Conservation (phyloP, 805 yeast genomes). For the Lachancea thermotolerans region DNA sequence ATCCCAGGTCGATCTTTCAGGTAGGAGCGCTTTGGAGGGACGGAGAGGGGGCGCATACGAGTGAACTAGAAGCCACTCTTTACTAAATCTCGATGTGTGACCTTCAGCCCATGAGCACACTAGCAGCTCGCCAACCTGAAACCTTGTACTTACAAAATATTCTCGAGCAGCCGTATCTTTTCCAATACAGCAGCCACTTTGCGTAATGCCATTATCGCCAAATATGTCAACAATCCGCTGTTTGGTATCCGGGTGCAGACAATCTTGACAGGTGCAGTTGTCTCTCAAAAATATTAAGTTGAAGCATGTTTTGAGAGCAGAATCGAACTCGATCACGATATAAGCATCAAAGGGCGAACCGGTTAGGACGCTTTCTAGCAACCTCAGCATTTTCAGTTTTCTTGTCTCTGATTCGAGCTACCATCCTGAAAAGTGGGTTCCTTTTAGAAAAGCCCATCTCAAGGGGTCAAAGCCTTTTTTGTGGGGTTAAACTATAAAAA, state of each 20-base stretch:
- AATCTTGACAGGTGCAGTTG: conserved; percentile 6
- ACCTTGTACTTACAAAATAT: not conserved
- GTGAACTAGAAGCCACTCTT: conserved; percentile 9
- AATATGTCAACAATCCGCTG: conserved; percentile 51
- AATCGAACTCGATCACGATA: not conserved
- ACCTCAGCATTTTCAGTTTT: not conserved
- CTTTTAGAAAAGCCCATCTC: too few species aligned
- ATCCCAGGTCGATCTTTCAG: conserved; percentile 5
- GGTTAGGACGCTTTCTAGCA: not conserved
- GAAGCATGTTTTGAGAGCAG: conserved; percentile 1
- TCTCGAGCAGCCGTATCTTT: not conserved
- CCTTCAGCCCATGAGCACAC: conserved; percentile 7
- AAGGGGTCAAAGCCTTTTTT: too few species aligned
- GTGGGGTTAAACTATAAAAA: too few species aligned
- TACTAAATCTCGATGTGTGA: conserved; percentile 6
- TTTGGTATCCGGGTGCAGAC: conserved; percentile 37
- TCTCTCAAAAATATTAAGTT: conserved; percentile 9
- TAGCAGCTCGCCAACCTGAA: conserved; percentile 1
- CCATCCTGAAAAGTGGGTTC: too few species aligned
- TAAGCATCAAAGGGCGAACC: not conserved
- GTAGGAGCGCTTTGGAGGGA: conserved; percentile 1
- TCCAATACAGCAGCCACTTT: too few species aligned
- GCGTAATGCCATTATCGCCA: conserved; percentile 14
- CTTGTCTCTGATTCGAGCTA: not conserved
- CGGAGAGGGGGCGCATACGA: conserved; percentile 7